Evolutionary conservation across 2,329 filamentous ascomycete species (phyloP).

Genomic region (Penicillium sp.): DNA sequence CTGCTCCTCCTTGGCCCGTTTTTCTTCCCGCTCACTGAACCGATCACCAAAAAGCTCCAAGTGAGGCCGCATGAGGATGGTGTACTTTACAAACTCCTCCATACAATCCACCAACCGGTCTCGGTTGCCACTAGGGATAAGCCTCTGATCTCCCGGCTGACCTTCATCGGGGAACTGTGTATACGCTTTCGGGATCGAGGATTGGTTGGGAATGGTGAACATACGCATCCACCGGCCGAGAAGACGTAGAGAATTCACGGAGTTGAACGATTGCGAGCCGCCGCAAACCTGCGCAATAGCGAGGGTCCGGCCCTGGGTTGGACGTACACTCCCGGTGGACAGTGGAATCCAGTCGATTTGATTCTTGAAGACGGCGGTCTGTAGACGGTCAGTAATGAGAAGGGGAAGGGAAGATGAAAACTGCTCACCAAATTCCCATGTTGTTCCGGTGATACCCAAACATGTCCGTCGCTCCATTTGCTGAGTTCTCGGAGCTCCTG

Average conservation of each 20-base stretch:
- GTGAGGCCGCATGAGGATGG: slow-evolving; percentile 64
- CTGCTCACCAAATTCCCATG: slow-evolving; percentile 61
- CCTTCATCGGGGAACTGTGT: slow-evolving; percentile 61
- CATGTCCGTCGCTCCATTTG: slow-evolving; percentile 66
- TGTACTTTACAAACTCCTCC: slow-evolving; percentile 72
- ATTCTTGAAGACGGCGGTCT: slow-evolving; percentile 57
- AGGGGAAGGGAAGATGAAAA: too few species aligned
- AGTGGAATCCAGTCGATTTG: slow-evolving; percentile 72
- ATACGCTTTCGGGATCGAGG: slow-evolving; percentile 64
- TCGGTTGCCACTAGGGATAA: slow-evolving; percentile 59
- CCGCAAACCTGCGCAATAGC: slow-evolving; percentile 65
- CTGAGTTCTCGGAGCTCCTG: slow-evolving; percentile 64
- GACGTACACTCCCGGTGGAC: slow-evolving; percentile 61
- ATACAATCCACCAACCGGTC: slow-evolving; percentile 67
- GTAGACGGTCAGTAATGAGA: too few species aligned
- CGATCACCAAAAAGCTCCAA: slow-evolving; percentile 64
- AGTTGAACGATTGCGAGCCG: slow-evolving; percentile 68
- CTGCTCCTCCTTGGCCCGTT: slow-evolving; percentile 21
- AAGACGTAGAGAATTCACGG: slow-evolving; percentile 65
- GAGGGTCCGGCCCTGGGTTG: slow-evolving; percentile 66
- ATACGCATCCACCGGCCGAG: slow-evolving; percentile 71
- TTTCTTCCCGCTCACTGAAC: slow-evolving; percentile 58
- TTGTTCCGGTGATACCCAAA: slow-evolving; percentile 68
- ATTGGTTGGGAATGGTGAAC: slow-evolving; percentile 69
- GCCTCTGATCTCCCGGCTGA: slow-evolving; percentile 49